Base-by-base conservation (phyloP, 257 asterid genomes). In the Galeopsis tetrahit region DNA sequence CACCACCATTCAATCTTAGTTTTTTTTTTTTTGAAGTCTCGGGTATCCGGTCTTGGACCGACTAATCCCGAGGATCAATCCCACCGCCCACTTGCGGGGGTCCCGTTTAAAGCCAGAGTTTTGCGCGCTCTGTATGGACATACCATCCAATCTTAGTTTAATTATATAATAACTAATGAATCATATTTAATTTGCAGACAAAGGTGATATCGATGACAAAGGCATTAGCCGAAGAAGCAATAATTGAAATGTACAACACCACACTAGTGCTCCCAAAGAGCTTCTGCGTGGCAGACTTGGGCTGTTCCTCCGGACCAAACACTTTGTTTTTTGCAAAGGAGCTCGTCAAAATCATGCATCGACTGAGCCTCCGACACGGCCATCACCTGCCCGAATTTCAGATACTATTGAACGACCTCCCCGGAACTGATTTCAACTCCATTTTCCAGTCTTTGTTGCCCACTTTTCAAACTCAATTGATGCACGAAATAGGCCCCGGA, bases 251-350 rank as follows among this genome's bases (percentile, higher is more conserved):
- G 2, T 82, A 73, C 71, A 13, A 9, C 63, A 85, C 33, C 59
- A 62, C 28, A 21, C 1, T 56, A 5, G 21, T 2, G 10, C 11
- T 10, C 5, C 68, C 77, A 10, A 80, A 74, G 9, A 62, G 36
- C 3, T 52, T 85, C 1, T 63, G 82, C 69, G 75, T 90, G 49
- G 93, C 90, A 0, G 96, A 88, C 10, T 58, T 88, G 81, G 97
- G 93, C 4, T 88, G 96, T 42, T 85, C 96, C 4, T 76, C 84
- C 14, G 96, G 96, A 2, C 90, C 97, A 0, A 90, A 84, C 82
- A 68, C 96, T 5, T 43, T 88, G 10, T 6, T 81, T 7, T 76
- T 76, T 7, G 71, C 77, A 8, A 51, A 62, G 1, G 79, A 87
- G 53, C 31, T 85, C 5, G 44, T 87, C n/a, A 75, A 72, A 32